phyloP scores from a whole-genome alignment of 805 yeast genomes.

The Ogataea trehaloabstinens region DNA sequence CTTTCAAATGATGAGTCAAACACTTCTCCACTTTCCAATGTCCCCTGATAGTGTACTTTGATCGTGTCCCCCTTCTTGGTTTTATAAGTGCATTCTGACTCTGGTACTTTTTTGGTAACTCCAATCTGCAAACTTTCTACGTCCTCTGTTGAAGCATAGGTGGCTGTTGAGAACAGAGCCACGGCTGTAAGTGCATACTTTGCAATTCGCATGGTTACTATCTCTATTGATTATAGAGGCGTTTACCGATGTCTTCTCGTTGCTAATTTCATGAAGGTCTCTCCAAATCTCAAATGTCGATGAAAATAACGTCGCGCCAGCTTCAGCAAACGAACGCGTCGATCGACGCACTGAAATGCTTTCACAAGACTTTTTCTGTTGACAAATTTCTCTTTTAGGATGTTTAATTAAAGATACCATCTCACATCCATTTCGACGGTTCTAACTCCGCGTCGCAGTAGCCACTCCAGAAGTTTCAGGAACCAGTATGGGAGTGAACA shows the following conservation, averaged over 20 bases:
- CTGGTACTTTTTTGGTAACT: conserved; percentile 46
- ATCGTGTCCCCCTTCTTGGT: conserved; percentile 67
- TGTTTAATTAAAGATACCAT: neutral
- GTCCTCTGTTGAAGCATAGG: conserved; percentile 3
- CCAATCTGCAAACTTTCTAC: conserved; percentile 31
- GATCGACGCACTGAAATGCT: too few species aligned
- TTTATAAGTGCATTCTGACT: conserved; percentile 51
- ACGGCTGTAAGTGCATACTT: conserved; percentile 1
- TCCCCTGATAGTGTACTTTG: conserved; percentile 78
- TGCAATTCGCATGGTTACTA: conserved; percentile 1
- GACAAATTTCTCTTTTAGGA: conserved; percentile 11
- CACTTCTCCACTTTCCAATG: conserved; percentile 59
- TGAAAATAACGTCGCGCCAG: too few species aligned
- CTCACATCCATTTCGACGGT: neutral
- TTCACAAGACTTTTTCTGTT: too few species aligned
- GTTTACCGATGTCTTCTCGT: too few species aligned
- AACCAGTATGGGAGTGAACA: too few species aligned
- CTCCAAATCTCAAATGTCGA: too few species aligned
- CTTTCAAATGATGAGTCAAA: conserved; percentile 74
- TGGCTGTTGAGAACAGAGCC: conserved; percentile 2
- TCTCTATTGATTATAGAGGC: too few species aligned
- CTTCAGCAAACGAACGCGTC: too few species aligned
- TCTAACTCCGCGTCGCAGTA: neutral
- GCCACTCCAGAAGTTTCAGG: neutral
- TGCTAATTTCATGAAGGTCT: too few species aligned